Evolutionary conservation across 2,329 filamentous ascomycete genomes (phyloP).

Genomic region (Fusarium mundagurra): DNA sequence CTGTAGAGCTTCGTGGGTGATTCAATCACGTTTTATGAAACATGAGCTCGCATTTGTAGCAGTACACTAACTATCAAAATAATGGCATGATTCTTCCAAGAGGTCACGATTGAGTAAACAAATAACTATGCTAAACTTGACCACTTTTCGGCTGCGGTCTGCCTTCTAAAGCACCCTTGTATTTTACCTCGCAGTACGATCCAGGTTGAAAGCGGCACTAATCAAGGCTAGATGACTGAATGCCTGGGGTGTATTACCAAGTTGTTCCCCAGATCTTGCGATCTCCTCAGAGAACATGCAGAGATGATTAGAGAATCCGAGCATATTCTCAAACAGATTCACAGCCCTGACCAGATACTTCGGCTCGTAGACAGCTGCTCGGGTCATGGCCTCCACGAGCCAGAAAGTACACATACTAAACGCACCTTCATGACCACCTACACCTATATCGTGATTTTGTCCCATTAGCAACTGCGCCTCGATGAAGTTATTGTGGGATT

Average conservation of each 20-base stretch:
- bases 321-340: conserved; percentile 80
- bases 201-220: conserved; percentile 80
- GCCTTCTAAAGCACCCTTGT: background rate
- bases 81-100: background rate
- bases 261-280: conserved; percentile 76
- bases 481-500: background rate
- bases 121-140: background rate
- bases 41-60: background rate
- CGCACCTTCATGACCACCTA: conserved; percentile 78
- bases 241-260: conserved; percentile 83
- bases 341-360: conserved; percentile 71
- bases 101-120: background rate
- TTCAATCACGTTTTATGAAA: background rate
- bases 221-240: conserved; percentile 81
- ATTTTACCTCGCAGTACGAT: conserved; percentile 55
- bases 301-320: conserved; percentile 79
- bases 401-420: conserved; percentile 88
- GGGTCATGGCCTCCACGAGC: conserved; percentile 81
- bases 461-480: conserved; percentile 2
- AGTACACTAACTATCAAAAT: background rate
- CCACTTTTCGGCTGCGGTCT: background rate
- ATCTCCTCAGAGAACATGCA: conserved; percentile 86
- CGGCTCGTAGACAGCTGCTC: conserved; percentile 71
- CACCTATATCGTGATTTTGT: conserved; percentile 57
- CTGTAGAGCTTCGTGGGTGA: conserved; percentile 28